phyloP scores from a whole-genome alignment of 768 basidiomycete species.

The Phanerochaete carnosa region DNA sequence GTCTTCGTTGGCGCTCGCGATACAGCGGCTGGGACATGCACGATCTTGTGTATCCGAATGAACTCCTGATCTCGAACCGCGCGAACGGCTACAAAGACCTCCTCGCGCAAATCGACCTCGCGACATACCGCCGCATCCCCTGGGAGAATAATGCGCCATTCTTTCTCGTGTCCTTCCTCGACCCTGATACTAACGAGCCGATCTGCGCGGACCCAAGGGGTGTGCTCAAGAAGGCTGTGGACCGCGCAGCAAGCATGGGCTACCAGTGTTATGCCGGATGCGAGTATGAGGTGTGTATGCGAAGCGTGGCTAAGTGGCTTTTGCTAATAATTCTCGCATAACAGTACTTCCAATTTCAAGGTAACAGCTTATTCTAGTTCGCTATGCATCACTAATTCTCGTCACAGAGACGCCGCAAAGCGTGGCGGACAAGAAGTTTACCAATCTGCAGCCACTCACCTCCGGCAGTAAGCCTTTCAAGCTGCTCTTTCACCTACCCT shows the following conservation, averaged over 20 bases:
- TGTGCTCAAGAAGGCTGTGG: slow-evolving; percentile 58
- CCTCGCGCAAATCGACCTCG: slow-evolving; percentile 80
- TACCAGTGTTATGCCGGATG: slow-evolving; percentile 78
- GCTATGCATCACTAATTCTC: background rate
- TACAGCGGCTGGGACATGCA: slow-evolving; percentile 89
- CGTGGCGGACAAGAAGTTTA: slow-evolving; percentile 74
- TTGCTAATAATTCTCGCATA: slow-evolving; percentile 3
- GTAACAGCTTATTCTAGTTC: slow-evolving; percentile 31
- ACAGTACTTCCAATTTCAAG: slow-evolving; percentile 90
- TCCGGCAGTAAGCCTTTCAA: slow-evolving; percentile 75
- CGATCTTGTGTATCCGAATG: slow-evolving; percentile 78
- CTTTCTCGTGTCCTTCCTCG: slow-evolving; percentile 87
- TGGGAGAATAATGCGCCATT: slow-evolving; percentile 93
- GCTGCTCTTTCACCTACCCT: background rate
- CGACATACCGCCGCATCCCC: slow-evolving; percentile 83
- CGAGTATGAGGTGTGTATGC: slow-evolving; percentile 79
- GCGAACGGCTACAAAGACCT: slow-evolving; percentile 92
- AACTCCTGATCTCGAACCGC: slow-evolving; percentile 88
- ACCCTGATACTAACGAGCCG: slow-evolving; percentile 79
- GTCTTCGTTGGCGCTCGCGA: background rate
- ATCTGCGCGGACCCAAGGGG: slow-evolving; percentile 85
- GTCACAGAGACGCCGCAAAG: slow-evolving; percentile 74
- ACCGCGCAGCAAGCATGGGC: slow-evolving; percentile 43
- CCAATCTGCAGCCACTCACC: slow-evolving; percentile 73
- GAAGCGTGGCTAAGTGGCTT: background rate